Base-by-base conservation (phyloP, 129 eudicot species). In the Silybum marianum region DNA sequence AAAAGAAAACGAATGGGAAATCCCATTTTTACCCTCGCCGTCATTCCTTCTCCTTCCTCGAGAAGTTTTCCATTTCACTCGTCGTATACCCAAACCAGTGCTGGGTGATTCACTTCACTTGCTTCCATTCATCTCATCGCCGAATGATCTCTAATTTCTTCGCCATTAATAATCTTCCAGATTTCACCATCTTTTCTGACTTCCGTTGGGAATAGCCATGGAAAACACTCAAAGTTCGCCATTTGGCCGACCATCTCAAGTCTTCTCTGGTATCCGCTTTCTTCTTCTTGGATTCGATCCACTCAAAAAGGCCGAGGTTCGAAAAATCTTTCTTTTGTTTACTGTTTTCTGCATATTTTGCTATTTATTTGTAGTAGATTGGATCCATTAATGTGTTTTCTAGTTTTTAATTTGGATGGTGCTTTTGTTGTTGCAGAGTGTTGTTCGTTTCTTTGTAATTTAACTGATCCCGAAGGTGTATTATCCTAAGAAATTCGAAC, bases 251-350 rank as follows among this genome's bases (percentile, higher is more conserved):
- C 79, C 88, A 5, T 77, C 90, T 63, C 86, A 86, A 76, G 16
- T 71, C 72, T 94, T 91, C 84, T 4, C 3, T 30, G 97, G 92
- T 18, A 87, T 94, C 70, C 89, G 92, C 0, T 94, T 91, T 79
- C 25, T 90, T 70, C 95, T 91, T 18, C 54, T 85, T 10, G 98
- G 98, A 5, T 90, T 94, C 87, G 90, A 87, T 65, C 80, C 97
- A 24, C 24, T 69, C 14, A 65, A 66, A 70, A 84, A 88, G 72
- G 26, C 88, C 8, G 60, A 87, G 93, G 98, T 79, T 79, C 42
- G 24, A 78, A n/a, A n/a, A 0, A 38, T 69, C 14, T 39, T 63
- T 8, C 1, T 38, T 66, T 62, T 11, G 44, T 74, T 75, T 65
- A 22, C 26, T 63, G 3, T n/a, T 67, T 65, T 83, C 13, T 46